Conservation (phyloP, 1,284 basidiomycete species). For the Fomitopsis pinicola region DNA sequence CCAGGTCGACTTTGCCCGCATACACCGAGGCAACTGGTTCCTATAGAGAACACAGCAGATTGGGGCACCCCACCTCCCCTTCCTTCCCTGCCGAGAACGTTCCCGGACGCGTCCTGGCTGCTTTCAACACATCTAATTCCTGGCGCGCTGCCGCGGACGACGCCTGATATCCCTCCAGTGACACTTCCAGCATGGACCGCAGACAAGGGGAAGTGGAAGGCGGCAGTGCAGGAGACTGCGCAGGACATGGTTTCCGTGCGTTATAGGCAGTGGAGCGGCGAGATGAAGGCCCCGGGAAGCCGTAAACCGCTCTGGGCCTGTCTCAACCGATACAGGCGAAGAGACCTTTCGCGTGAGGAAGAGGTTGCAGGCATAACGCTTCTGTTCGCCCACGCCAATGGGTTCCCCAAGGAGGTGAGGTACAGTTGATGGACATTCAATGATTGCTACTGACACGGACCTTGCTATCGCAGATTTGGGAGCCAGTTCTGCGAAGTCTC, state of each 20-base stretch:
- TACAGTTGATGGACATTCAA: slow-evolving; percentile 48
- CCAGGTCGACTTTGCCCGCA: neutral
- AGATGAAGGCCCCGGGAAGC: slow-evolving; percentile 15
- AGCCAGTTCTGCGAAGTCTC: slow-evolving; percentile 24
- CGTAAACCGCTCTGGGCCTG: slow-evolving; percentile 27
- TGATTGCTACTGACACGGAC: slow-evolving; percentile 31
- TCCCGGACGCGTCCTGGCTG: slow-evolving; percentile 29
- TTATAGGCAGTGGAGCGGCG: slow-evolving; percentile 21
- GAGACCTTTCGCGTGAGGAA: slow-evolving; percentile 13
- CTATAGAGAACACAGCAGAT: slow-evolving; percentile 12
- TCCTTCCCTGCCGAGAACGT: slow-evolving; percentile 19
- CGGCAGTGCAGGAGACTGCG: slow-evolving; percentile 17
- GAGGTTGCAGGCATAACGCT: slow-evolving; percentile 31
- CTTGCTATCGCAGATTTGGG: slow-evolving; percentile 44
- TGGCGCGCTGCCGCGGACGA: slow-evolving; percentile 60
- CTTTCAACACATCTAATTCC: slow-evolving; percentile 71
- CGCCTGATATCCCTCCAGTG: slow-evolving; percentile 41
- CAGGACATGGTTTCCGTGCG: slow-evolving; percentile 18
- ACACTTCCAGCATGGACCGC: slow-evolving; percentile 20
- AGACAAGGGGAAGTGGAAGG: slow-evolving; percentile 28
- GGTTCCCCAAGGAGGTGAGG: slow-evolving; percentile 31
- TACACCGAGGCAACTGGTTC: slow-evolving; percentile 8
- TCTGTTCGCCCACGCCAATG: slow-evolving; percentile 31
- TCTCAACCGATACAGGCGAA: slow-evolving; percentile 28
- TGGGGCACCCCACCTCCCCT: slow-evolving; percentile 17